Evolutionary conservation across 2,329 filamentous ascomycete species (phyloP), one percentile per base, ranked within the genome.

Genomic region (Trichophyton equinum): DNA sequence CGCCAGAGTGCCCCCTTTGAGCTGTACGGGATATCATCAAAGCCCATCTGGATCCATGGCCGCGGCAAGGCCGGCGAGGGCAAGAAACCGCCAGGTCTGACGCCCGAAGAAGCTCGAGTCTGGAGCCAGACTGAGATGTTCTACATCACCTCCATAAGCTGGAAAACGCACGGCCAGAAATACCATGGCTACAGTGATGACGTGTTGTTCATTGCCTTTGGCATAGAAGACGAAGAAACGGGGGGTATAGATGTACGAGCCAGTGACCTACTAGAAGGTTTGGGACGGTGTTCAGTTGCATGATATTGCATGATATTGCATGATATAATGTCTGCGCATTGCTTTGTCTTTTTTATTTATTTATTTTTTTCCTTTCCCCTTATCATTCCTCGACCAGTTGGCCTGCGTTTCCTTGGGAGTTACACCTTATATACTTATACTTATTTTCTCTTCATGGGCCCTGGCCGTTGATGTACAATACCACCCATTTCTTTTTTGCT

Each of bases 121-220:
- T 67, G 63, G 65, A 68, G 69, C 1, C 73, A 75, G 25, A 77
- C 76, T 0, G 79, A 83, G 65, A 82, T 84, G 80, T 71, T 85
- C 30, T 85, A 83, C 63, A 72, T 84, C 0, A 84, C 81, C 0
- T 80, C 77, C 0, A 78, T 83, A 36, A 81, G 75, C 62, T 85
- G 82, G 82, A 82, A 78, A 67, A 67, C 63, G 0, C 68, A 69
- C 0, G 75, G 73, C 0, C 70, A 76, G 63, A 76, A 68, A 33
- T 84, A 84, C 63, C 79, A 83, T 65, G 82, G 82, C 0, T 82
- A 78, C 60, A 62, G 80, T 8, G 82, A 84, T 63, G 82, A 85
- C 65, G 75, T 78, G 11, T 18, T 84, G 13, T 78, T 84, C 46
- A 49, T 85, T 2, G 75, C 71, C 0, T 84, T 85, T 67, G 82